These are phyloP conservation scores for Globisporangium paddicum DNA, from an alignment of 352 stramenopile genomes.

Conservation along the genomic window DNA sequence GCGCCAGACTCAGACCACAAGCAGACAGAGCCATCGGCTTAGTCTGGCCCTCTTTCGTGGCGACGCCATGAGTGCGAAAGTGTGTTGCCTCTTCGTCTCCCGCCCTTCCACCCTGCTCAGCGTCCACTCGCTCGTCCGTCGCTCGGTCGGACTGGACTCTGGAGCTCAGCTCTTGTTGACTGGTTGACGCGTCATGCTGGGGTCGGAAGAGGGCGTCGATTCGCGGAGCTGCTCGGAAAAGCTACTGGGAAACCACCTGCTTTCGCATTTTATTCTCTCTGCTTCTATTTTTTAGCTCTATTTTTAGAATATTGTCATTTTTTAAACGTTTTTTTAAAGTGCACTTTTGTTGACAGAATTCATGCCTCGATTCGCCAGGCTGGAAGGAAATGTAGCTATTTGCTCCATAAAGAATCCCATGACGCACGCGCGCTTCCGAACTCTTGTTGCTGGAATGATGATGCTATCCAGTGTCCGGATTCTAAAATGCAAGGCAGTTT, in stretches of 20 bases:
- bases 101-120: neutral
- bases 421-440: neutral
- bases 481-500: neutral
- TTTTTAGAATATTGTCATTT: too few relatives aligned
- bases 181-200: neutral
- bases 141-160: neutral
- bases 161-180: neutral
- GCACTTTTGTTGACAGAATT: neutral
- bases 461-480: neutral
- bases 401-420: neutral
- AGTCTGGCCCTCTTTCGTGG: too few relatives aligned
- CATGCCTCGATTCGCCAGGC: neutral
- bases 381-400: neutral
- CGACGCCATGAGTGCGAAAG: too few relatives aligned
- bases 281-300: too few relatives aligned
- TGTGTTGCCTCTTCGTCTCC: neutral
- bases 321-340: neutral
- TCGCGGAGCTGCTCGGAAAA: neutral
- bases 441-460: neutral
- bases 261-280: constrained; percentile 8
- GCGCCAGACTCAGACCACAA: too few relatives aligned
- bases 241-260: constrained; percentile 5
- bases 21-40: neutral
- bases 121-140: neutral
- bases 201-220: constrained; percentile 4